Base-by-base conservation (phyloP, 2,329 filamentous ascomycete genomes). In the Rugonectria rugulosa region DNA sequence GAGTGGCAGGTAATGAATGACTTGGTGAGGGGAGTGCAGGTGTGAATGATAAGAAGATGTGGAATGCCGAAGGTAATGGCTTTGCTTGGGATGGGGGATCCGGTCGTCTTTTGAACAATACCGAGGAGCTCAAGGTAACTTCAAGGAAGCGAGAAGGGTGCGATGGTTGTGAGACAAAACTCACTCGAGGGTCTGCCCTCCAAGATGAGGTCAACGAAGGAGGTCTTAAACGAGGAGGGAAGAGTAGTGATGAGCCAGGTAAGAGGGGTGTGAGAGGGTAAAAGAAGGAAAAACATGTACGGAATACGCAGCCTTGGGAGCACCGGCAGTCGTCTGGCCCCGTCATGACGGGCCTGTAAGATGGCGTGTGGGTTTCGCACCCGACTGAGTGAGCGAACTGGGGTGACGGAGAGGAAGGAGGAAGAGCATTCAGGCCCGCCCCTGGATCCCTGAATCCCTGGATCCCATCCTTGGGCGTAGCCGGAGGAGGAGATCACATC, bases 261-360 rank as follows among this genome's bases (percentile, higher is more conserved):
- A 51, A 62, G 65, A 70, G 69, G 70, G 71, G 70, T 59, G 70
- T 68, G 63, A 60, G 66, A 70, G 70, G 65, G 70, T 71, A 73
- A 64, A 72, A 70, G 70, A 73, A 73, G 70, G 70, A 69, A 68
- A 66, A 65, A 66, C 61, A 57, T 64, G 62, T 62, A 61, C 50
- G 48, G 56, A 63, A 62, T 62, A 62, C 50, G 48, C 55, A 64
- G 64, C 57, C 61, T 67, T 64, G 53, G 55, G 60, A 61, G 59
- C 58, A 68, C 47, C 62, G 48, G 60, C 56, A 68, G 59, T 67
- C 66, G 56, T 64, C 53, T 66, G 49, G 60, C 58, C 66, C 66
- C 59, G 59, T 67, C 68, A 65, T 63, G 60, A 63, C 56, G 57
- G 53, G 64, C 60, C 63, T 68, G 66, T 57, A 52, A 68, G 64